phyloP scores from a whole-genome alignment of 2,329 filamentous ascomycete species.

The Colletotrichum somersetense region DNA sequence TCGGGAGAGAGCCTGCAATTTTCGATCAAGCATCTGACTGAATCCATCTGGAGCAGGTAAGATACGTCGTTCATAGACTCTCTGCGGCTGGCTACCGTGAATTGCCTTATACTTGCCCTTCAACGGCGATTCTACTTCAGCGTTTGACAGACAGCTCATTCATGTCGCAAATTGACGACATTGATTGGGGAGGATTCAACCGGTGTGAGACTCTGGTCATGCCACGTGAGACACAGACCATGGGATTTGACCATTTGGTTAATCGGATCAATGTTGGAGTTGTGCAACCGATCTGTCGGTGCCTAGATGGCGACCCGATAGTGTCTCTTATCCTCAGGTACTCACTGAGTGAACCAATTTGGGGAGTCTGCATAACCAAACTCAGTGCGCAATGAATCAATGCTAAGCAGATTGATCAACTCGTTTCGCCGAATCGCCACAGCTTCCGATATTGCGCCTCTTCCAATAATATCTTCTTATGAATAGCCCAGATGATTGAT shows the following conservation, averaged over 20 bases:
- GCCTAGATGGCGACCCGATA: background rate
- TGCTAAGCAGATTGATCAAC: background rate
- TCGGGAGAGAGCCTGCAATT: no score
- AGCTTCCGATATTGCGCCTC: no score
- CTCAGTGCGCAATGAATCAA: background rate
- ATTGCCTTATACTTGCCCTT: background rate
- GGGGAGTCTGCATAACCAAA: fast-evolving
- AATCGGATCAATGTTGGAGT: background rate
- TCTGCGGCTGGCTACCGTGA: background rate
- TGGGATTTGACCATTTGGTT: no score
- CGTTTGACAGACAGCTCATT: background rate
- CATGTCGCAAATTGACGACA: background rate
- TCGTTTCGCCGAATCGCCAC: background rate
- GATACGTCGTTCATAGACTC: background rate
- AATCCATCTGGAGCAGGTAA: no score
- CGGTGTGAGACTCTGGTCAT: no score
- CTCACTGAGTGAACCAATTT: background rate
- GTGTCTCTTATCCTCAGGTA: no score
- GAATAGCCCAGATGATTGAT: background rate
- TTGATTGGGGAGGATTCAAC: background rate
- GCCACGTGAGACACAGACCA: background rate
- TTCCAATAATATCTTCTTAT: background rate
- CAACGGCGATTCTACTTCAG: background rate
- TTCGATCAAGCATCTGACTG: background rate
- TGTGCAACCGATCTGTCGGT: background rate